Base-by-base conservation (phyloP, 345 rosid genomes). In the Microthlaspi erraticum region DNA sequence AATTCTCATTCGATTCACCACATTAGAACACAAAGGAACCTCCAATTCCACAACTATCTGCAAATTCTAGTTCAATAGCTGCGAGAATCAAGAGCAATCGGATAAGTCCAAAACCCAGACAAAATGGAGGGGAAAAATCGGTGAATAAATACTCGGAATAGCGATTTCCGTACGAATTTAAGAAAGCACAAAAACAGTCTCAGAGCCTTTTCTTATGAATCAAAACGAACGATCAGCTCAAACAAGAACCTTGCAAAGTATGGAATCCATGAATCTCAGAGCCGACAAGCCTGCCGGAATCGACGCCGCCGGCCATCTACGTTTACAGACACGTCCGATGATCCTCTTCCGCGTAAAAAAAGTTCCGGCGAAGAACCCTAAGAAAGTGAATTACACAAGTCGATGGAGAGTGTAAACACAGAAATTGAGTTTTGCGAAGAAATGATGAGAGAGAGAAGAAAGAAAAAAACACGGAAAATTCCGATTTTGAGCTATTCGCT, bases 221-320 rank as follows among this genome's bases (percentile, higher is more conserved):
- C 52, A 57, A 56, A 7, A 73, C 7, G 54, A 58, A 50, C n/a
- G 62, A 59, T 51, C 60, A 44, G 49, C 38, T 20, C 6, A 16
- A 12, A 5, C 43, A 36, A 51, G n/a, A 73, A 91, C 99, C 99
- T 83, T 77, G 79, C 11, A 81, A 48, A 10, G 92, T 83, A 76
- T 73, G 91, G 61, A 94, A 94, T 49, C 99, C 99, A 81, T 94
- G 99, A 87, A 91, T 88, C 77, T 94, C 92, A 6, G 93, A 76
- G 69, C 92, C 86, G 14, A 80, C 81, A 5, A 94, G 97, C 70
- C 13, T 77, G 53, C 80, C 87, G 57, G 79, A 18, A 59, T 5
- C 62, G 33, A 60, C 80, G 64, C n/a, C n/a, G n/a, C 72, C 75
- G 61, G 74, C 83, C 97, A 90, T 86, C 37, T 13, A 41, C 2